Conservation (phyloP, 2,329 filamentous ascomycete species). For the Xylaria sp. region DNA sequence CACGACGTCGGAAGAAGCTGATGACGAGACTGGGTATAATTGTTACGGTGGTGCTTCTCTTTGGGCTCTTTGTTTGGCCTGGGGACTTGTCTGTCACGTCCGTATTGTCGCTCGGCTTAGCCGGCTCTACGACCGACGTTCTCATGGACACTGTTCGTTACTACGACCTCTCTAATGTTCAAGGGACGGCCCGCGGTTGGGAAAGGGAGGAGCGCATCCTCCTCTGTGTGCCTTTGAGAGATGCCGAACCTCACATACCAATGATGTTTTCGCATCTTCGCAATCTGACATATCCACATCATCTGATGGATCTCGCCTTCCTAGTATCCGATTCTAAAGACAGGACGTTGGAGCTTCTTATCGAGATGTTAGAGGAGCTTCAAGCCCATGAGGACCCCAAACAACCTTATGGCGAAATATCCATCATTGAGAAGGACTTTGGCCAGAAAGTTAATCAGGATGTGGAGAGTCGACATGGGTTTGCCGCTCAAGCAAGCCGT, state of each 20-base stretch:
- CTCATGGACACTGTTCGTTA: slow-evolving; percentile 96
- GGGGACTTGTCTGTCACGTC: slow-evolving; percentile 69
- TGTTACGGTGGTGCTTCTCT: slow-evolving; percentile 68
- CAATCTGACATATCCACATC: slow-evolving; percentile 97
- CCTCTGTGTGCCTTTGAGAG: slow-evolving; percentile 91
- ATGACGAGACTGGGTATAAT: slow-evolving; percentile 73
- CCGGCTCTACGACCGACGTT: slow-evolving; percentile 74
- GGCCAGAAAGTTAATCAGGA: slow-evolving; percentile 98
- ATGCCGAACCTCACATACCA: slow-evolving; percentile 88
- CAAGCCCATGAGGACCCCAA: slow-evolving; percentile 83
- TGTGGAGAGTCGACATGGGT: slow-evolving; percentile 96
- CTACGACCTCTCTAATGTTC: slow-evolving; percentile 92
- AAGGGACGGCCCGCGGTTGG: slow-evolving; percentile 93
- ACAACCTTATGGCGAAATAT: slow-evolving; percentile 93
- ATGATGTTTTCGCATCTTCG: slow-evolving; percentile 99
- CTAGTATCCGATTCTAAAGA: slow-evolving; percentile 98
- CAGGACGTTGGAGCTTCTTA: slow-evolving; percentile 80
- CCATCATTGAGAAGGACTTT: slow-evolving; percentile 98
- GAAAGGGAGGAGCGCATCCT: slow-evolving; percentile 95
- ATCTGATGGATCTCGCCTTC: slow-evolving; percentile 95
- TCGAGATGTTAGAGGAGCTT: slow-evolving; percentile 78
- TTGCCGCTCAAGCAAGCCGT: slow-evolving; percentile 91
- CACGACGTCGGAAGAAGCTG: slow-evolving; percentile 78
- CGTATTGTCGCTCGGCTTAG: slow-evolving; percentile 74
- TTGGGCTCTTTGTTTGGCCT: slow-evolving; percentile 82